Evolutionary conservation across 306 rosid species (phyloP), one percentile per base, ranked within the genome.

Genomic region (Lathyrus sativus): DNA sequence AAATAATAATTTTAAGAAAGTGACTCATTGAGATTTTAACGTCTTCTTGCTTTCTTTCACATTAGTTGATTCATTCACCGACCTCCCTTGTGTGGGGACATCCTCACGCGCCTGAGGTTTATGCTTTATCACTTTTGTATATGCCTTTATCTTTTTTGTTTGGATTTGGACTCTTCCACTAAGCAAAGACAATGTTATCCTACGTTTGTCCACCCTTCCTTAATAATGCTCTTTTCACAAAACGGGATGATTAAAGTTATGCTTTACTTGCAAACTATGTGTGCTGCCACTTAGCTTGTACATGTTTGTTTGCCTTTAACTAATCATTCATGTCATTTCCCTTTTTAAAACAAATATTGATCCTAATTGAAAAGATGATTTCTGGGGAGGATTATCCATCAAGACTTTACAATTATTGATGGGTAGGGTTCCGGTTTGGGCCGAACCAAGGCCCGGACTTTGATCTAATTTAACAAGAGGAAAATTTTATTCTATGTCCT

Each of bases 231-330:
- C 41, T 38, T 68, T 59, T 72, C 31, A 24, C 55, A 14, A 39
- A 46, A 59, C 13, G 15, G 19, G 44, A 71, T 75, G 19, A 60
- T 74, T 71, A 67, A 78, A 82, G 81, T 62, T 78, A 71, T 82
- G 78, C 83, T 82, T 82, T 82, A 71, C 83, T 43, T 82, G 67
- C 0, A 11, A 54, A 74, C 78, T 28, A 66, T 82, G 78, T 78
- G 59, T 18, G 61, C 78, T 59, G 17, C 50, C 77, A 51, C 61
- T 5, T 2, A 24, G 37, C 15, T 53, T 50, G 13, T 17, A 50
- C 54, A 12, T 13, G 31, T 59, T 50, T 66, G 11, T 19, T 19
- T 19, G 22, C 37, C 49, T 69, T 64, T 61, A 38, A 60, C 41
- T 59, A 37, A 53, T 22, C 14, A 51, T 51, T 6, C 11, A 8